Evolutionary conservation across 2,329 filamentous ascomycete genomes (phyloP).

Genomic region (Hortaea werneckii): DNA sequence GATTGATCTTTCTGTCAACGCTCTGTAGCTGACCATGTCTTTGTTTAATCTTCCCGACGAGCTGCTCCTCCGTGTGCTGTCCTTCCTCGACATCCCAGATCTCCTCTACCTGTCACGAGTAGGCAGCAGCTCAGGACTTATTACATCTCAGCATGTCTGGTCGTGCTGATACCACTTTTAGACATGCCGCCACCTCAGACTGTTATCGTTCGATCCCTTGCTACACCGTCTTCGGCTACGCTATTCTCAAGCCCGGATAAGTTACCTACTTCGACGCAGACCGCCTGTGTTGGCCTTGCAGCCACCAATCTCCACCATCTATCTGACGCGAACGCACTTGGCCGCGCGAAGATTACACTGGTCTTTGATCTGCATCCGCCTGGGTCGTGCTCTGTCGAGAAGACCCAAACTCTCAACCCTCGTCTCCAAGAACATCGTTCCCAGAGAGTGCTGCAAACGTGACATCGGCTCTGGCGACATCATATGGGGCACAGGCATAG

Average conservation of each 20-base stretch:
- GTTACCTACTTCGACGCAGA: conserved; percentile 46
- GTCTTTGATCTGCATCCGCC: conserved; percentile 54
- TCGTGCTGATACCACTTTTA: conserved; percentile 22
- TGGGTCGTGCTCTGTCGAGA: conserved; percentile 50
- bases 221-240: conserved; percentile 54
- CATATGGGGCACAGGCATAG: conserved; percentile 33
- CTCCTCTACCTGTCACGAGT: conserved; percentile 34
- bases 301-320: conserved; percentile 55
- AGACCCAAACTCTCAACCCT: conserved; percentile 52
- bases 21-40: neutral
- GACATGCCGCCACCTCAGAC: conserved; percentile 53
- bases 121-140: conserved; percentile 7
- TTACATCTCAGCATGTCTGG: neutral
- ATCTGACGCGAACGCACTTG: conserved; percentile 55
- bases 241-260: conserved; percentile 44
- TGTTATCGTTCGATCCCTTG: conserved; percentile 54
- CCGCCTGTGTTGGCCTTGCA: conserved; percentile 51
- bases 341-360: conserved; percentile 54
- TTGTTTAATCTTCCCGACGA: conserved; percentile 29
- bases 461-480: conserved; percentile 25
- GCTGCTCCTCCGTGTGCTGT: conserved; percentile 35
- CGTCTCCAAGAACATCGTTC: conserved; percentile 54
- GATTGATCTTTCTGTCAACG: too few relatives aligned
- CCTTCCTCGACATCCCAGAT: conserved; percentile 38
- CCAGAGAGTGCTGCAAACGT: conserved; percentile 46